Evolutionary conservation across 805 yeast genomes (phyloP).

Genomic region (Kodamaea kakaduensis): DNA sequence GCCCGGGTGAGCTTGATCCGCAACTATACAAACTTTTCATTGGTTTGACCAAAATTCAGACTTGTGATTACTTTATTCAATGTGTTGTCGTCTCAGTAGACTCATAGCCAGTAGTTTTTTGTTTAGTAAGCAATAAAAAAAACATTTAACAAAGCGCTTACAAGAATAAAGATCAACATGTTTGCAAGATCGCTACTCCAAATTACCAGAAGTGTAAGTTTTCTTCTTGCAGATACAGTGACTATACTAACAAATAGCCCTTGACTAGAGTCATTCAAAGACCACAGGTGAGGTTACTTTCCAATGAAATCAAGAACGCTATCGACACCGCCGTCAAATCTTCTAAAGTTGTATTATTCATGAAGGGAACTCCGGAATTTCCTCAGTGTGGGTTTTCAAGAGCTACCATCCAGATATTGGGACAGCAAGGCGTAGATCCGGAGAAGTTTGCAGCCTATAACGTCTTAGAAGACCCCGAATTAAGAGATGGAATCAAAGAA

Average conservation of each 20-base stretch:
- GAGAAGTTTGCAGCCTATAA: constrained; percentile 94
- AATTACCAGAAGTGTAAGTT: constrained; percentile 13
- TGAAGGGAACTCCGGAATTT: constrained; percentile 98
- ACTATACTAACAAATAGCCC: constrained; percentile 4
- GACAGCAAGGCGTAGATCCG: constrained; percentile 97
- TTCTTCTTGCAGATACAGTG: background rate
- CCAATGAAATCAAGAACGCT: constrained; percentile 77
- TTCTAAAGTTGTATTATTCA: constrained; percentile 93
- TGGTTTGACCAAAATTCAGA: no score
- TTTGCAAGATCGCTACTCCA: constrained; percentile 12
- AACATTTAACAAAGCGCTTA: constrained; percentile 1
- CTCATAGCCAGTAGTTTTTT: background rate
- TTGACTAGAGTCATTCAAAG: constrained; percentile 2
- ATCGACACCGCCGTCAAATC: constrained; percentile 81
- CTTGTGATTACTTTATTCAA: no score
- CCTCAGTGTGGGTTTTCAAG: constrained; percentile 98
- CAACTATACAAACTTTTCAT: no score
- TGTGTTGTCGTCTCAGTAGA: no score
- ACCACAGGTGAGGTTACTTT: constrained; percentile 45
- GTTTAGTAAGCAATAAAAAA: constrained; percentile 1
- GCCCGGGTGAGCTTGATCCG: no score
- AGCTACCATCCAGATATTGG: constrained; percentile 88
- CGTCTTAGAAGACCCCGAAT: constrained; percentile 89
- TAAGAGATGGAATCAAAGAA: constrained; percentile 94
- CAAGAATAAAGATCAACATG: constrained; percentile 5